Conservation (phyloP, 805 yeast species). For the Hanseniaspora jakobsenii region DNA sequence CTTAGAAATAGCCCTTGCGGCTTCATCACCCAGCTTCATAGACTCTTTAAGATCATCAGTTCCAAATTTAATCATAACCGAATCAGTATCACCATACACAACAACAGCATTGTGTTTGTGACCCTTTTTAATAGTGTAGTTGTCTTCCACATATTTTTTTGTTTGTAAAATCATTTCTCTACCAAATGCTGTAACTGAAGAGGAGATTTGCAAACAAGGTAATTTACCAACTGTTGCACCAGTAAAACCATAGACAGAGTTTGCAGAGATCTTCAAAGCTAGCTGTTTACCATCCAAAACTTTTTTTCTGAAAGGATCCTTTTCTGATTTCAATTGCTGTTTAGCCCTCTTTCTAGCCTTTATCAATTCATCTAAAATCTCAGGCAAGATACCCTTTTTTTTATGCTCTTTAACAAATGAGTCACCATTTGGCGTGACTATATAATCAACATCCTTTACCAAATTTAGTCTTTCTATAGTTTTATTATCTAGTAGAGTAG, state of each 20-base stretch:
- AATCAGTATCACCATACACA: constrained; percentile 97
- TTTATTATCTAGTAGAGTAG: constrained; percentile 63
- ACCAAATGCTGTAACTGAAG: constrained; percentile 91
- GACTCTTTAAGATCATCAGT: constrained; percentile 64
- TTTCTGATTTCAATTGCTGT: constrained; percentile 77
- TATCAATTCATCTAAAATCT: constrained; percentile 76
- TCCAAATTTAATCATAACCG: constrained; percentile 98
- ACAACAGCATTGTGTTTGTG: constrained; percentile 76
- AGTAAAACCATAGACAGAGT: constrained; percentile 96
- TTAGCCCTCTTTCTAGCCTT: constrained; percentile 90
- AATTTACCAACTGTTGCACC: constrained; percentile 97
- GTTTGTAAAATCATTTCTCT: constrained; percentile 93
- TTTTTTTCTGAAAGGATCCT: constrained; percentile 85
- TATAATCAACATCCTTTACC: constrained; percentile 64
- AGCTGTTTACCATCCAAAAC: constrained; percentile 94
- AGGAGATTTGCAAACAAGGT: constrained; percentile 92
- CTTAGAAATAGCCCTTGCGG: constrained; percentile 76
- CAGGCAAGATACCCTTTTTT: constrained; percentile 82
- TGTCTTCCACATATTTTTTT: constrained; percentile 69
- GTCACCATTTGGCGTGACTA: constrained; percentile 83
- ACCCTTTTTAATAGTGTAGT: constrained; percentile 72
- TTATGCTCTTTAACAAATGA: constrained; percentile 59
- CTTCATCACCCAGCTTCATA: constrained; percentile 88
- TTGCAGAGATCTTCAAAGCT: constrained; percentile 92
- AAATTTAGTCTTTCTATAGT: constrained; percentile 56